Evolutionary conservation across 2,329 filamentous ascomycete species (phyloP), one percentile per base, ranked within the genome.

Genomic region (Thermomyces lanuginosus): DNA sequence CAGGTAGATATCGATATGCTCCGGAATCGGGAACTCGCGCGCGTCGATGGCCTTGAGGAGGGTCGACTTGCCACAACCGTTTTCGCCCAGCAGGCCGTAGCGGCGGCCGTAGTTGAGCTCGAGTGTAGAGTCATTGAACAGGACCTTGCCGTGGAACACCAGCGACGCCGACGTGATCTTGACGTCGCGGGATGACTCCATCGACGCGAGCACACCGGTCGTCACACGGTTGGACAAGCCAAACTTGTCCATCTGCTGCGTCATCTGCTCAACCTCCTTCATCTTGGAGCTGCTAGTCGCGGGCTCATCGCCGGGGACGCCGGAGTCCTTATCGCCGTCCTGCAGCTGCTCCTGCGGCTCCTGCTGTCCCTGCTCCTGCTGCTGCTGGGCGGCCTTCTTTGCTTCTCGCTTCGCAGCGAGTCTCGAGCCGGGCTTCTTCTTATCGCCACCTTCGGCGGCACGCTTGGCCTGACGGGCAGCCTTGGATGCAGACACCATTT

Each of bases 11-110:
- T 98, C 91, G 55, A 98, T 69, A 57, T 93, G 84, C 15, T 92
- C 79, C 34, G 89, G 91, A 50, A 98, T 80, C 37, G 89, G 91
- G 55, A 74, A 98, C 59, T 98, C 91, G 61, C 89, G 79, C 49
- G 74, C 76, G 44, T 78, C 76, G 52, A 98, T 92, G 41, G 89
- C 72, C 65, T 93, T 95, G 51, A 98, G 71, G 17, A 98, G 61
- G n/a, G 89, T 98, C 39, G 80, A 91, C 69, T 98, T 98, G 56
- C 89, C 89, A 59, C 89, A 98, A 40, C 89, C 89, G 76, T 98
- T 98, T 70, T 98, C 89, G 49, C 89, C 89, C 38, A 98, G 64
- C 32, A 98, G 66, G 55, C 89, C 89, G 54, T 98, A 98, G 47
- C 89, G 74, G 46, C 84, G 79, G 40, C 79, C 83, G 53, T 82